Percentiles rank a stretch among this genome's conserved stretches.
Evolutionary conservation across 192 early-diverging fungal species (phyloP).

Genomic region (Gryganskiella cystojenkinii): DNA sequence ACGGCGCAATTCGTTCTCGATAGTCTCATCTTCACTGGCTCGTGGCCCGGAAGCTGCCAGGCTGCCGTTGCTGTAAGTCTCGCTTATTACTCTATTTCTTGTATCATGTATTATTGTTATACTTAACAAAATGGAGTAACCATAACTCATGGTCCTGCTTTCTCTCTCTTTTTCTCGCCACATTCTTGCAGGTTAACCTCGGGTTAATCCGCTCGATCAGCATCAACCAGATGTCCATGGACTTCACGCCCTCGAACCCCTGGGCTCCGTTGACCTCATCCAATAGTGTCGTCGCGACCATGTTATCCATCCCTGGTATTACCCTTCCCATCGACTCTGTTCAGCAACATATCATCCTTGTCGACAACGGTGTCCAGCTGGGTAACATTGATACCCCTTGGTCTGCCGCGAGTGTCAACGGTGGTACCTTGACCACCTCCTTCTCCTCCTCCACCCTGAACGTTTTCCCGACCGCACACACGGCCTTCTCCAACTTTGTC

Average conservation of each 20-base stretch:
- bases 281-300: constrained; percentile 41
- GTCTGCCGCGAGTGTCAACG: constrained; percentile 5
- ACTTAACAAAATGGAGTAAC: not conserved
- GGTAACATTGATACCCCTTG: constrained; percentile 19
- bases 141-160: too few species aligned
- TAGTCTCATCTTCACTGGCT: constrained; percentile 21
- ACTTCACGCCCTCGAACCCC: constrained; percentile 52
- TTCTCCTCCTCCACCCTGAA: constrained; percentile 10
- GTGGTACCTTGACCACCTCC: constrained; percentile 7
- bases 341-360: constrained; percentile 15
- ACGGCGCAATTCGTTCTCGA: not conserved
- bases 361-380: not conserved
- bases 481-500: constrained; percentile 7
- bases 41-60: constrained; percentile 18
- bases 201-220: constrained; percentile 37
- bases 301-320: constrained; percentile 27
- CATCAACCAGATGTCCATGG: constrained; percentile 52
- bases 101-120: not conserved
- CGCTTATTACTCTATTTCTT: not conserved
- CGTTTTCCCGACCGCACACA: not conserved
- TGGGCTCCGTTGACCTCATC: constrained; percentile 53
- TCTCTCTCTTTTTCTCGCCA: not conserved
- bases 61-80: constrained; percentile 22
- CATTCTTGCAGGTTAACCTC: constrained; percentile 2
- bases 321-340: constrained; percentile 10